Evolutionary conservation across 495 filamentous ascomycete genomes (phyloP).

Genomic region (Trichoderma reesei): DNA sequence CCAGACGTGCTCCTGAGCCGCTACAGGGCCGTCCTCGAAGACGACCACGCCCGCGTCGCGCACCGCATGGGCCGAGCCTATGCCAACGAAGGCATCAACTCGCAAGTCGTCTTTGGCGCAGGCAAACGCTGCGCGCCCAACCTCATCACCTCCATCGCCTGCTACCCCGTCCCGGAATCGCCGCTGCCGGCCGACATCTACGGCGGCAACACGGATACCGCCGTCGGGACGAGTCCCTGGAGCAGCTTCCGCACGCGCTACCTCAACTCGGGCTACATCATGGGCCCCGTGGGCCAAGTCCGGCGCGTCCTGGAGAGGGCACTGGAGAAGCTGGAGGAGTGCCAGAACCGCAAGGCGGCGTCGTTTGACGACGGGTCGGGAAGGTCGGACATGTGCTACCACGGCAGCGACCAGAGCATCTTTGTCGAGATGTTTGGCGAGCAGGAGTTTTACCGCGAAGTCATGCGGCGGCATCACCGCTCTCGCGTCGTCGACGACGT

Average conservation of each 20-base stretch:
- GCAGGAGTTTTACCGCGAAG: constrained; percentile 34
- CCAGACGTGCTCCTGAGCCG: neutral
- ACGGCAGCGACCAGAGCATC: constrained; percentile 33
- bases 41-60: constrained; percentile 14
- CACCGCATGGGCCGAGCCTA: constrained; percentile 5
- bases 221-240: constrained; percentile 12
- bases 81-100: neutral
- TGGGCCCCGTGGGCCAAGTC: constrained; percentile 44
- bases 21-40: constrained; percentile 8
- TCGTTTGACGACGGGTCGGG: neutral
- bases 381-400: neutral
- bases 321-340: constrained; percentile 9
- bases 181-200: constrained; percentile 4
- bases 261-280: constrained; percentile 43
- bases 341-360: neutral
- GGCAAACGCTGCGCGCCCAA: neutral
- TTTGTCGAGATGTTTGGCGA: constrained; percentile 49
- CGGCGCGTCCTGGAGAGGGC: constrained; percentile 34
- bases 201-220: constrained; percentile 8
- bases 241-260: constrained; percentile 30
- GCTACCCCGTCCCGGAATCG: constrained; percentile 9
- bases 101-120: neutral
- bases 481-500: neutral
- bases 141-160: neutral
- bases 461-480: neutral